A percentile compares a stretch with the other conserved stretches of the same genome.
Conservation (phyloP, 805 yeast genomes). For the Candida palmyrensis region DNA sequence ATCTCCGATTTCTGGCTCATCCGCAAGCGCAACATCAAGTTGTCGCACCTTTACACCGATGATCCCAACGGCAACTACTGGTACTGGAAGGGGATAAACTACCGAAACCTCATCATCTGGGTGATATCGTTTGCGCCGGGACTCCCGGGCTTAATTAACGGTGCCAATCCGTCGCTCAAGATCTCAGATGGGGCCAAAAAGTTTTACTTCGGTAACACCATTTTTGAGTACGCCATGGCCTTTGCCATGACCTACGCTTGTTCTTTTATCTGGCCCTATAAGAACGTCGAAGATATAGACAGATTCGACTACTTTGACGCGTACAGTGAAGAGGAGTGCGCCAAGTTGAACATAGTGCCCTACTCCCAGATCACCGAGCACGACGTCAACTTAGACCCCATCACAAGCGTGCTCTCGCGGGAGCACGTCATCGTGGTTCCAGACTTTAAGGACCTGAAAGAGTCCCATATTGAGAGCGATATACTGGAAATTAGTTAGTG, state of each 20-base stretch:
- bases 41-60: slow-evolving; percentile 35
- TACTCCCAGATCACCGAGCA: background rate
- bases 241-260: slow-evolving; percentile 31
- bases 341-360: slow-evolving; percentile 16
- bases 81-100: slow-evolving; percentile 39
- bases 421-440: background rate
- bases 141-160: slow-evolving; percentile 43
- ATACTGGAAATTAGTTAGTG: too few relatives aligned
- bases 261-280: slow-evolving; percentile 31
- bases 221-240: slow-evolving; percentile 19
- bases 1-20: slow-evolving; percentile 33
- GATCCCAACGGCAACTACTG: slow-evolving; percentile 33
- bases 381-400: background rate
- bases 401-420: background rate
- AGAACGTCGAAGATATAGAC: slow-evolving; percentile 30
- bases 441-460: too few relatives aligned
- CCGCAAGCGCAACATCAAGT: slow-evolving; percentile 32
- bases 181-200: slow-evolving; percentile 9
- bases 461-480: too few relatives aligned
- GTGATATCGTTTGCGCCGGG: slow-evolving; percentile 41
- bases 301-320: slow-evolving; percentile 35
- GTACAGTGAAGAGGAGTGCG: slow-evolving; percentile 31
- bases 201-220: slow-evolving; percentile 11
- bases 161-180: slow-evolving; percentile 14
- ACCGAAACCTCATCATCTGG: slow-evolving; percentile 37